Base-by-base conservation (phyloP, 495 filamentous ascomycete species). In the Podospora anserina region DNA sequence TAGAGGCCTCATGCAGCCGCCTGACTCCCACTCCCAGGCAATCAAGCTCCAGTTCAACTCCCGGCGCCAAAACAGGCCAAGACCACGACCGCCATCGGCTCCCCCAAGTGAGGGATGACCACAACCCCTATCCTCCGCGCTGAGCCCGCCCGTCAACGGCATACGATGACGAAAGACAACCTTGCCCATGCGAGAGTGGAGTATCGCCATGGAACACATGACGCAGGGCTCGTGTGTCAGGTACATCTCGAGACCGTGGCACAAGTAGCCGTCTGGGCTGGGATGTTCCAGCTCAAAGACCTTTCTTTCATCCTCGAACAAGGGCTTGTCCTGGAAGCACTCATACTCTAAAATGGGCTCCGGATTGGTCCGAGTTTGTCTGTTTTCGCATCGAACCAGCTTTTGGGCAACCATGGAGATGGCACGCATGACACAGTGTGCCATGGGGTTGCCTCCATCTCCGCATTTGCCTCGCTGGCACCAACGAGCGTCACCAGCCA, bases 1-100 rank as follows among this genome's bases (percentile, higher is more conserved):
- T 27, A 82, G 69, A n/a, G 68, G 70, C 59, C 75, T 73, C 9
- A 78, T 34, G 15, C 67, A 69, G 56, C 80, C 80, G 68, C 71
- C 58, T 16, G 82, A 78, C 69, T 83, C 82, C 83, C 89, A 96
- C 73, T 96, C 89, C 87, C 93, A 99, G 18, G 88, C 90, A 63
- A 97, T 77, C 68, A 93, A 84, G 67, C 91, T 91, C 96, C 96
- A 98, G 78, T 99, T 99, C 68, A 98, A 80, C 79, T 97, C 93
- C 64, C 89, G 88, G 28, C 94, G 87, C 92, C 93, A 98, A 78
- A 93, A 95, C 16, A 99, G 80, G 2, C 95, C 95, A 70, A 96
- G 92, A 2, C 88, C 87, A 27, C 85, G 83, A 1, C 83, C 81
- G 64, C 78, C 78, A 63, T 82, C 81, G 13, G 77, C 78, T 1